Evolutionary conservation across 306 rosid species (phyloP).

Genomic region (Gillenia trifoliata): DNA sequence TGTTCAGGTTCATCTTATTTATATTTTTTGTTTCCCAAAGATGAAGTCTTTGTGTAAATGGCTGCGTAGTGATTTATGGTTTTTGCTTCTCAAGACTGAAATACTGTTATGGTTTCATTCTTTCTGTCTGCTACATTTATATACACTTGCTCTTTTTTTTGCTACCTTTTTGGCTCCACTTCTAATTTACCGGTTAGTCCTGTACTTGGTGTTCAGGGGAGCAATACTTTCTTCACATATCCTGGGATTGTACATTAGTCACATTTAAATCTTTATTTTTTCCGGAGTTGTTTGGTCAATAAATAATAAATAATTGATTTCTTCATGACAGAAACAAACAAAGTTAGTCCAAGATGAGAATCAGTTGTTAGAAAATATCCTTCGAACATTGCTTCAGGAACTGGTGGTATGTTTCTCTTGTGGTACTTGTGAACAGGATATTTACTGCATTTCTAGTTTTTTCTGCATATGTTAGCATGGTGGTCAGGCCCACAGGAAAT

Average conservation of each 20-base stretch:
- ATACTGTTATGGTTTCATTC: not conserved
- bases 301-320: slow-evolving; percentile 15
- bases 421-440: slow-evolving; percentile 8
- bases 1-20: not conserved
- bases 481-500: not conserved
- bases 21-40: not conserved
- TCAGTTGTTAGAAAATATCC: slow-evolving; percentile 76
- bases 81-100: not conserved
- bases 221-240: not conserved
- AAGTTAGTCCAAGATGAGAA: slow-evolving; percentile 93
- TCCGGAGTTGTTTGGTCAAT: not conserved
- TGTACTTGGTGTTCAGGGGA: not conserved
- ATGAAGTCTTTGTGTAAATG: not conserved
- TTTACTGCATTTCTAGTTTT: not conserved
- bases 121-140: not conserved
- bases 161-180: not conserved
- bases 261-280: not conserved
- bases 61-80: not conserved
- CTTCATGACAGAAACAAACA: slow-evolving; percentile 63
- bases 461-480: not conserved
- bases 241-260: not conserved
- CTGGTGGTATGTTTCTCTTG: slow-evolving; percentile 61
- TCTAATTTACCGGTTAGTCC: not conserved
- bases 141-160: not conserved
- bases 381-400: slow-evolving; percentile 82